These are phyloP conservation scores for Capronia americana DNA, from an alignment of 2,329 filamentous ascomycete genomes.

Conservation along the genomic window DNA sequence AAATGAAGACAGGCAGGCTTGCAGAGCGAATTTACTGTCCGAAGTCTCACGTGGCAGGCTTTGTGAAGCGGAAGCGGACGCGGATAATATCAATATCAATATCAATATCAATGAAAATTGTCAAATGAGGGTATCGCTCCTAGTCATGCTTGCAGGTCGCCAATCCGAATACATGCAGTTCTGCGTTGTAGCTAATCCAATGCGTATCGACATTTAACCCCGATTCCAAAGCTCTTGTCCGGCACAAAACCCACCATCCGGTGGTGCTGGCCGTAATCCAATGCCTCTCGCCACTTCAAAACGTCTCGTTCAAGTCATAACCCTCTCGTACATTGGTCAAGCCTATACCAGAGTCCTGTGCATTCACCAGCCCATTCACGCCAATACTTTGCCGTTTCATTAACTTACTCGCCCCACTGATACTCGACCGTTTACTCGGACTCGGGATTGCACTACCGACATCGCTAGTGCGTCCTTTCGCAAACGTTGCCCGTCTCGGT, in stretches of 20 bases:
- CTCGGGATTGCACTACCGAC: slow-evolving; percentile 44
- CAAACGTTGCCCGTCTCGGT: slow-evolving; percentile 44
- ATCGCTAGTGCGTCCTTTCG: slow-evolving; percentile 50
- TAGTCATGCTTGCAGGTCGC: background rate
- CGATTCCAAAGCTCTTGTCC: background rate
- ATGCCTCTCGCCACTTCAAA: slow-evolving; percentile 26
- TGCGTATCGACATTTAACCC: background rate
- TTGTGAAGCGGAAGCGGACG: background rate
- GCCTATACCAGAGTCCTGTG: slow-evolving; percentile 3
- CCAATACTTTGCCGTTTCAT: slow-evolving; percentile 33
- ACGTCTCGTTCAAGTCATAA: slow-evolving; percentile 38
- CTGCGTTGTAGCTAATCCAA: background rate
- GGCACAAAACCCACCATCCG: background rate
- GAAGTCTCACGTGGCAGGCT: background rate
- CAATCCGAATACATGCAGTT: background rate
- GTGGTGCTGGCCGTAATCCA: background rate
- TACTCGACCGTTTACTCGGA: slow-evolving; percentile 36
- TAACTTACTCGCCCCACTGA: slow-evolving; percentile 27
- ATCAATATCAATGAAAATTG: background rate
- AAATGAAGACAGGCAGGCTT: background rate
- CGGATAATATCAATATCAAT: background rate
- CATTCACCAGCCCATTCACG: slow-evolving; percentile 10
- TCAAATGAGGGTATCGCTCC: background rate
- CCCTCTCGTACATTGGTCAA: slow-evolving; percentile 36
- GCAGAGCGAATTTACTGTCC: background rate